Conservation (phyloP, 2,329 filamentous ascomycete genomes). For the Aspergillus versicolor region DNA sequence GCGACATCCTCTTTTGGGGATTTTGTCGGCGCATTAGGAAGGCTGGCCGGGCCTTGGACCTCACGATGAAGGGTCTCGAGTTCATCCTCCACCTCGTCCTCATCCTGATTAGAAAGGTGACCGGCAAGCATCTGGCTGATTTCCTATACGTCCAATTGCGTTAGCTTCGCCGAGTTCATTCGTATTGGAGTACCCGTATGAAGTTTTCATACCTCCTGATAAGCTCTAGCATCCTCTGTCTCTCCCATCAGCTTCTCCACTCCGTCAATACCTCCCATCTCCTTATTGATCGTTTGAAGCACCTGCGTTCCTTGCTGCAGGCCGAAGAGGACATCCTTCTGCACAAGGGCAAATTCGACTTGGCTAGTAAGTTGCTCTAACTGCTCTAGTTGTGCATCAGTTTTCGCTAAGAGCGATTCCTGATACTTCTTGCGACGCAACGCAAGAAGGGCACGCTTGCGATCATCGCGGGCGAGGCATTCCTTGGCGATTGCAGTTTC, state of each 20-base stretch:
- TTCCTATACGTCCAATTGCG: conserved; percentile 58
- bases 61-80: conserved; percentile 76
- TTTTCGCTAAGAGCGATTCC: conserved; percentile 82
- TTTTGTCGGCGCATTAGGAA: conserved; percentile 42
- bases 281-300: conserved; percentile 83
- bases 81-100: conserved; percentile 97
- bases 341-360: conserved; percentile 94
- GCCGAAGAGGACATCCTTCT: conserved; percentile 93
- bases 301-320: conserved; percentile 89
- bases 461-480: conserved; percentile 78
- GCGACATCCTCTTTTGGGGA: conserved; percentile 24
- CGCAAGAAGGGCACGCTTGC: conserved; percentile 77
- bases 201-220: conserved; percentile 68
- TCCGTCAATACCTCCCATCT: conserved; percentile 92
- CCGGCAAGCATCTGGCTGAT: conserved; percentile 87
- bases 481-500: conserved; percentile 84
- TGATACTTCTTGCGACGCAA: conserved; percentile 96
- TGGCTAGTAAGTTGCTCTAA: conserved; percentile 82
- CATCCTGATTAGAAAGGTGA: conserved; percentile 88
- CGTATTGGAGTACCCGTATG: background rate
- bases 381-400: conserved; percentile 90
- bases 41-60: conserved; percentile 38
- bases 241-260: conserved; percentile 96
- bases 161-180: background rate
- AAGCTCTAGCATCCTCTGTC: conserved; percentile 83